Evolutionary conservation across 2,329 filamentous ascomycete genomes (phyloP), one percentile per base, ranked within the genome.

Genomic region (Sporothrix variecibatus): DNA sequence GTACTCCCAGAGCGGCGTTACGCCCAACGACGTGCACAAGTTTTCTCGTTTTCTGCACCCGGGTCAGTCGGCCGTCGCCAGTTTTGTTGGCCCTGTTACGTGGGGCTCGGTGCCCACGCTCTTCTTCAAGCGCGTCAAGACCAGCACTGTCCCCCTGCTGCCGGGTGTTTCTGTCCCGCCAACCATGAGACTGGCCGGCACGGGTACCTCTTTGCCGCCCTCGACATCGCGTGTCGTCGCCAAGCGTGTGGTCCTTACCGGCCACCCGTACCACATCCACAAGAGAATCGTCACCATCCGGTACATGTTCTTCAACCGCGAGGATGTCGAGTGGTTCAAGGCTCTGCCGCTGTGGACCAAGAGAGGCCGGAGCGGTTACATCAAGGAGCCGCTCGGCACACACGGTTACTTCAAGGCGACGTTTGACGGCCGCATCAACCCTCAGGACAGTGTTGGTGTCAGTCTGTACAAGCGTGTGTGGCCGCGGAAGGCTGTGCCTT

Each of bases 331-430:
- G 78, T 99, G 96, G 95, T 99, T 98, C 89, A 97, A 97, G 86
- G 95, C 95, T 0, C 82, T 99, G 81, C 95, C 96, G 75, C 84
- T 99, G 76, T 99, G 95, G 95, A 99, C 96, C 5, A 93, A 90
- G 85, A 86, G 95, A 40, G 96, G 96, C 7, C 87, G 96, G 76
- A 93, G 90, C 78, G 96, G 96, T 9, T 98, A 91, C 82, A 90
- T 99, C 86, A 98, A 98, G 86, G 96, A 99, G 86, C 89, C 92
- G 74, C 85, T 99, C 69, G 96, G 96, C 79, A 99, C 96, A 49
- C 96, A 99, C 83, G 96, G 96, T n/a, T 99, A 99, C 85, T 98
- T 98, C 89, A 99, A 99, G 87, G 96, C 96, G 15, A 98, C 93
- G 1, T 99, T 99, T 84, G 97, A 99, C 82, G 94, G 92, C 15